These are phyloP conservation scores for Avena insularis DNA, from an alignment of 176 grass and related monocot genomes.

Conservation along the genomic window DNA sequence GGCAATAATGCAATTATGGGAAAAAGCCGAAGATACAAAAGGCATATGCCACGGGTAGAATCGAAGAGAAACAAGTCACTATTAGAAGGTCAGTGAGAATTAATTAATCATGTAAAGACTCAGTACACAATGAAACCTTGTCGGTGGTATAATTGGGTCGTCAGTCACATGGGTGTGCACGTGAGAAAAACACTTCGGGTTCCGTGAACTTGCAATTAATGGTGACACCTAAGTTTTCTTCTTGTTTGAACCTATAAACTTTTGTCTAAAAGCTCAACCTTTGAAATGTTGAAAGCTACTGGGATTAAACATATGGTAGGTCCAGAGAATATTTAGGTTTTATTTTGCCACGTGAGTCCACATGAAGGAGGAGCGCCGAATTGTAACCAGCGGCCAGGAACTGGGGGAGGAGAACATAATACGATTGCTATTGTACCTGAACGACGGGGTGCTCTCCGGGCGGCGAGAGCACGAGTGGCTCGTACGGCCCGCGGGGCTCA, in stretches of 20 bases:
- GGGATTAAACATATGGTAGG: background rate
- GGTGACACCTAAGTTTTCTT: background rate
- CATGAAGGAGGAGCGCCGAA: background rate
- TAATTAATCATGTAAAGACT: slow-evolving; percentile 20
- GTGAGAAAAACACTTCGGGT: background rate
- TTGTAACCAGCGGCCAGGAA: background rate
- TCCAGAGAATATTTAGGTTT: slow-evolving; percentile 17
- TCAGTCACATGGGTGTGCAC: background rate
- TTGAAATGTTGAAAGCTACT: background rate
- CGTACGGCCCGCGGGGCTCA: slow-evolving; percentile 64
- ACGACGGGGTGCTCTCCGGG: slow-evolving; percentile 60
- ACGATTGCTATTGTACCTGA: slow-evolving; percentile 53
- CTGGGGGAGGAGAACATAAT: background rate
- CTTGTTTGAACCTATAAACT: slow-evolving; percentile 11
- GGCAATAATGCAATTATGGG: background rate
- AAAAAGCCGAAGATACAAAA: slow-evolving; percentile 12
- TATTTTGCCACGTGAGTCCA: background rate
- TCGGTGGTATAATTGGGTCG: background rate
- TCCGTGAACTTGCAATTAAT: slow-evolving; percentile 10
- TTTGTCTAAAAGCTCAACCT: background rate
- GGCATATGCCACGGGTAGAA: background rate
- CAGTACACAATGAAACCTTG: background rate
- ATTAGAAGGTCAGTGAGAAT: slow-evolving; percentile 30
- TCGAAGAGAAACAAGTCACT: slow-evolving; percentile 8
- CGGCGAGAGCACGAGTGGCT: slow-evolving; percentile 75